phyloP scores from a whole-genome alignment of 2,329 filamentous ascomycete genomes.

The Trichoderma lentiforme region DNA sequence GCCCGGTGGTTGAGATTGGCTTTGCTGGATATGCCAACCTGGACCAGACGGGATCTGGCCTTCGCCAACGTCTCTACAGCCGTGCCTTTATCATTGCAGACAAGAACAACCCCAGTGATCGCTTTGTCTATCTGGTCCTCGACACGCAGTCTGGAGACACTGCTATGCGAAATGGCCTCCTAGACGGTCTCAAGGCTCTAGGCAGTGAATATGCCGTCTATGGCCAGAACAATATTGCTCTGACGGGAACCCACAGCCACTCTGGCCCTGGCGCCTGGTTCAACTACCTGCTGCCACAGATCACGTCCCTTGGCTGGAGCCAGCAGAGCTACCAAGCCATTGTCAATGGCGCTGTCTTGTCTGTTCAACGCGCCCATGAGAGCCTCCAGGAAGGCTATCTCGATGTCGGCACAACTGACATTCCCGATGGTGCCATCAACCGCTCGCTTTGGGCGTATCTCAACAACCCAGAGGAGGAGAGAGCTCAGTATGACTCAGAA shows the following conservation, averaged over 20 bases:
- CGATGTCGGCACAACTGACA: slow-evolving; percentile 64
- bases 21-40: slow-evolving; percentile 89
- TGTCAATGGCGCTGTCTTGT: slow-evolving; percentile 78
- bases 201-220: slow-evolving; percentile 74
- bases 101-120: slow-evolving; percentile 60
- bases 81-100: slow-evolving; percentile 84
- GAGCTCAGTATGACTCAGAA: slow-evolving; percentile 59
- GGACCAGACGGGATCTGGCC: slow-evolving; percentile 75
- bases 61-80: slow-evolving; percentile 84
- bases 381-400: slow-evolving; percentile 60
- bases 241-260: slow-evolving; percentile 92
- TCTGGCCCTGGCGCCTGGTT: slow-evolving; percentile 89
- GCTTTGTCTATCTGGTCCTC: slow-evolving; percentile 83
- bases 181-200: slow-evolving; percentile 67
- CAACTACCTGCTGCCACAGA: slow-evolving; percentile 89
- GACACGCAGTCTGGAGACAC: slow-evolving; percentile 88
- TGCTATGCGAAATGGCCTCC: slow-evolving; percentile 80
- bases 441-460: slow-evolving; percentile 85
- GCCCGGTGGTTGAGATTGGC: slow-evolving; percentile 84
- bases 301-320: slow-evolving; percentile 83
- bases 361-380: slow-evolving; percentile 74
- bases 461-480: slow-evolving; percentile 75
- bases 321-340: slow-evolving; percentile 85
- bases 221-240: slow-evolving; percentile 74
- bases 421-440: slow-evolving; percentile 80